Evolutionary conservation across 1,284 basidiomycete genomes (phyloP).

Genomic region (Sanghuangporus weigelae): DNA sequence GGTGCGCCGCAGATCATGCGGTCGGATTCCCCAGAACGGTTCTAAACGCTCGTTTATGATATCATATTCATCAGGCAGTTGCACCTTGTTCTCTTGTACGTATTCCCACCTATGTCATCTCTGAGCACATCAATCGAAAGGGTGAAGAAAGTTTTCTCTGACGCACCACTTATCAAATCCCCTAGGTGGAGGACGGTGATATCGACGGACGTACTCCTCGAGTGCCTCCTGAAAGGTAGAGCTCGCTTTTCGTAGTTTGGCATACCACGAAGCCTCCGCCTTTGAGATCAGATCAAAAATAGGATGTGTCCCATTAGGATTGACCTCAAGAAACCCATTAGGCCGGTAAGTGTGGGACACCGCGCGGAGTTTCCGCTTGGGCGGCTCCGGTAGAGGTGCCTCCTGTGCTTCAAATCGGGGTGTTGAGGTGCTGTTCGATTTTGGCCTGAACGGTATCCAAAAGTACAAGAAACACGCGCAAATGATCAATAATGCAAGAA

Average conservation of each 20-base stretch:
- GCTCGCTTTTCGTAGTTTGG: conserved; percentile 47
- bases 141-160: not conserved
- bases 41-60: conserved; percentile 26
- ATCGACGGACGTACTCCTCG: conserved; percentile 48
- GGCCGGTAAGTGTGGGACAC: conserved; percentile 8
- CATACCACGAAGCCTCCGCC: conserved; percentile 44
- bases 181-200: conserved; percentile 41
- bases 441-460: conserved; percentile 1
- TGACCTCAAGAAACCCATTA: conserved; percentile 17
- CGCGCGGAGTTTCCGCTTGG: not conserved
- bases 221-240: conserved; percentile 48
- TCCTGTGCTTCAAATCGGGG: not conserved
- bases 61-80: conserved; percentile 29
- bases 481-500: not conserved
- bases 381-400: not conserved
- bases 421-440: not conserved
- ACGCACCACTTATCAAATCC: conserved; percentile 50
- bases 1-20: conserved; percentile 19
- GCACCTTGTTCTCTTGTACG: conserved; percentile 29
- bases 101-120: conserved; percentile 20
- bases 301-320: conserved; percentile 34
- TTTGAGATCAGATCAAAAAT: conserved; percentile 47
- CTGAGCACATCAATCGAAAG: not conserved
- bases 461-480: not conserved
- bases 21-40: conserved; percentile 24